Evolutionary conservation across 164 flowering plant genomes (phyloP).

Genomic region (Umbellularia californica): DNA sequence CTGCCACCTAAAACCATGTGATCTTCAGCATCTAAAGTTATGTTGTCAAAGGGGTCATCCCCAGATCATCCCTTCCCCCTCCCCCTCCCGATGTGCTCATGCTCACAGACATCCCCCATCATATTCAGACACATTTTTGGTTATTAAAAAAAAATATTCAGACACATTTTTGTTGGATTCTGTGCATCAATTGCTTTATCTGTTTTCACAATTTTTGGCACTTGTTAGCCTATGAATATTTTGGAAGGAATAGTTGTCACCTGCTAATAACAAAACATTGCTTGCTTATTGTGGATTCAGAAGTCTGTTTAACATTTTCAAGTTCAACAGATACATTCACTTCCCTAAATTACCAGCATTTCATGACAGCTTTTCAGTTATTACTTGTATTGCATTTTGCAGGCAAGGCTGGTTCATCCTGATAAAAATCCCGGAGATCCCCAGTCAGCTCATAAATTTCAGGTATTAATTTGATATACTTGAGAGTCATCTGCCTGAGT

Average conservation of each 20-base stretch:
- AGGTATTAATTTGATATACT: conserved; percentile 32
- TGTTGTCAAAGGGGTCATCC: too few species aligned
- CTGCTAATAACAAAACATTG: not conserved
- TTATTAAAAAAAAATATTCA: too few species aligned
- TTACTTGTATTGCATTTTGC: conserved; percentile 14
- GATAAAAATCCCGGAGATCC: conserved; percentile 95
- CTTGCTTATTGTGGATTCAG: not conserved
- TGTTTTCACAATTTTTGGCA: not conserved
- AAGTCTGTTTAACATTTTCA: not conserved
- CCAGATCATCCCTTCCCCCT: too few species aligned
- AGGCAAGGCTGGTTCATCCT: conserved; percentile 93
- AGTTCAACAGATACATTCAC: not conserved
- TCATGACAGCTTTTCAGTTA: not conserved
- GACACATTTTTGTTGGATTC: too few species aligned
- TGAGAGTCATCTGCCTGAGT: not conserved
- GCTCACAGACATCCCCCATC: too few species aligned
- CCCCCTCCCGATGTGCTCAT: too few species aligned
- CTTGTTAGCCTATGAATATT: not conserved
- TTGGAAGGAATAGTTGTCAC: not conserved
- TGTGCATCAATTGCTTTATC: too few species aligned
- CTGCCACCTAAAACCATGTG: too few species aligned
- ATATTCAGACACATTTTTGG: too few species aligned
- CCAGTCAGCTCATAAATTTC: conserved; percentile 75
- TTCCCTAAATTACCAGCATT: not conserved
- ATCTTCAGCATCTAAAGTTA: too few species aligned